Evolutionary conservation across 129 eudicot species (phyloP), one percentile per base, ranked within the genome.

Genomic region (Smallanthus sonchifolius): DNA sequence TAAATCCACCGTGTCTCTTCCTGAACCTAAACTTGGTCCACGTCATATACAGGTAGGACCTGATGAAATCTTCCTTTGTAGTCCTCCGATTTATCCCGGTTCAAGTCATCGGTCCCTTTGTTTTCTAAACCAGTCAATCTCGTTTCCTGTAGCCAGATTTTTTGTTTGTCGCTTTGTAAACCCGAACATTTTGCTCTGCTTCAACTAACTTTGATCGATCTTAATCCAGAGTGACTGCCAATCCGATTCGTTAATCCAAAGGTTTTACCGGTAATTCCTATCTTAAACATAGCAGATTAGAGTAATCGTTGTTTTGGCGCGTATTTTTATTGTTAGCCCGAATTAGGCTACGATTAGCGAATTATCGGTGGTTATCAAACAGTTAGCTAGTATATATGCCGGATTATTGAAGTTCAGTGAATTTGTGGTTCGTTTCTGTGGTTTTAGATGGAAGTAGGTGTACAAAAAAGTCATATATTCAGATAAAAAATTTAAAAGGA

Each of bases 81-180:
- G 66, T 69, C 84, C 78, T 81, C 67, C n/a, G 35, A 44, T 72
- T 67, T 55, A 71, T 42, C 6, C 7, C 7, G 0, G 6, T 49
- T 76, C 67, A 42, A 19, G 34, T 71, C 64, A 52, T 47, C 76
- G 42, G 69, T 55, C 81, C 77, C 81, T 63, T 16, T 80, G 55
- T 51, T 81, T 75, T 81, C 70, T 75, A 71, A 15, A 59, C 81
- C 72, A 62, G 76, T 76, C 77, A 32, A 70, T 75, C 72, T 70
- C 64, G 54, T 71, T 65, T 70, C 74, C 43, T 16, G 28, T 43
- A 52, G 20, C 35, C 59, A 61, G 81, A 63, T 69, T 14, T 70
- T 69, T 47, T 61, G 37, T 69, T 11, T 70, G 38, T 49, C 24
- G 16, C 17, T 19, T 24, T 52, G 2, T 36, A 54, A 75, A 63